Percentiles rank a stretch among this genome's conserved stretches.
Evolutionary conservation across 2,329 filamentous ascomycete genomes (phyloP).

Genomic region (Aspergillus fijiensis): DNA sequence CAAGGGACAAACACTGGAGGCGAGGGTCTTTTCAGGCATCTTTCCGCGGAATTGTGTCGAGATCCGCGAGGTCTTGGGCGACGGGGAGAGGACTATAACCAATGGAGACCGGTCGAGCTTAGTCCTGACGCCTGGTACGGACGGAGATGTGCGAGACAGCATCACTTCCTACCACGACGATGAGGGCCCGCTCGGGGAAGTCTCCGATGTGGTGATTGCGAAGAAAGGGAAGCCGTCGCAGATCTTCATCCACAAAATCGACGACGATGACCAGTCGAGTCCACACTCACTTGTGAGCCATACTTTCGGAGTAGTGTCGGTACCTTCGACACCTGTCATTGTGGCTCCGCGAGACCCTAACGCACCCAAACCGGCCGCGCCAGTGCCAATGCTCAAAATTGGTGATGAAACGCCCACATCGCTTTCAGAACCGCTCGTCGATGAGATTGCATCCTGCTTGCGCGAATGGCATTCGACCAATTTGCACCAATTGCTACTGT

Average conservation of each 20-base stretch:
- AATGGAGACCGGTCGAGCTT: constrained; percentile 38
- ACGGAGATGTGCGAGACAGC: constrained; percentile 32
- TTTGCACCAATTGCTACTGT: constrained; percentile 84
- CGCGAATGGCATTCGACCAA: constrained; percentile 99
- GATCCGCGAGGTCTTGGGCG: constrained; percentile 85
- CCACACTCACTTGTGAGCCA: constrained; percentile 30
- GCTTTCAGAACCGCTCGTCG: constrained; percentile 82
- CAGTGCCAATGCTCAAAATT: constrained; percentile 95
- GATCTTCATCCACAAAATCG: constrained; percentile 39
- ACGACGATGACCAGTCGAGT: constrained; percentile 33
- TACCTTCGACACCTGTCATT: constrained; percentile 34
- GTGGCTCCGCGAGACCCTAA: constrained; percentile 59
- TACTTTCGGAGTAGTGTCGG: constrained; percentile 28
- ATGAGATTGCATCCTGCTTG: constrained; percentile 95
- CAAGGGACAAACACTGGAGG: constrained; percentile 90
- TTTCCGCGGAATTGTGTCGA: constrained; percentile 95
- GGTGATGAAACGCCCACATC: constrained; percentile 95
- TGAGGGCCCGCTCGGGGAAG: constrained; percentile 27
- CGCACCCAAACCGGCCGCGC: constrained; percentile 73
- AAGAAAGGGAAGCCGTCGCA: constrained; percentile 44
- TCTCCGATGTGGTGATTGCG: constrained; percentile 35
- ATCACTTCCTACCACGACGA: constrained; percentile 29
- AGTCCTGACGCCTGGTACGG: constrained; percentile 33
- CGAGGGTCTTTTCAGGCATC: constrained; percentile 96
- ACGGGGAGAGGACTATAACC: constrained; percentile 49